phyloP scores from a whole-genome alignment of 2,329 filamentous ascomycete species.

The Cladophialophora psammophila region DNA sequence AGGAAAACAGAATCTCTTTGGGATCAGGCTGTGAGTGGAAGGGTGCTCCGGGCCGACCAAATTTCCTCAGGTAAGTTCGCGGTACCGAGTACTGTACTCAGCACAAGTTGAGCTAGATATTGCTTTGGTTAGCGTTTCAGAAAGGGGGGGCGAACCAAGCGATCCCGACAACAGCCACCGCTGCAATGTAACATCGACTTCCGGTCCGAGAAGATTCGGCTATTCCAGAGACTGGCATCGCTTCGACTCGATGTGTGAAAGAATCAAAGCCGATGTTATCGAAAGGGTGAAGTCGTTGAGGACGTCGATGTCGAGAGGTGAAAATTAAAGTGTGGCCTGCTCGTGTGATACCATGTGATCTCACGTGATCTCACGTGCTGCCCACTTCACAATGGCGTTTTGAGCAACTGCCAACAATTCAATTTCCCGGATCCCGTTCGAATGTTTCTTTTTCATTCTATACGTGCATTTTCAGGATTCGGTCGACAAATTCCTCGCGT shows the following conservation, averaged over 20 bases:
- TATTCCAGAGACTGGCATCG: background rate
- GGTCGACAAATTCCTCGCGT: slow-evolving; percentile 6
- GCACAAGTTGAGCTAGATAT: background rate
- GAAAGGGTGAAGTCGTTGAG: background rate
- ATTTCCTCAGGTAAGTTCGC: background rate
- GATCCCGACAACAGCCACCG: background rate
- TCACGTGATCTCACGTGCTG: background rate
- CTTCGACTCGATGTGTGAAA: background rate
- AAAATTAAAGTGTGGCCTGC: background rate
- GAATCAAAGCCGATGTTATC: background rate
- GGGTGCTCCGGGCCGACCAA: background rate
- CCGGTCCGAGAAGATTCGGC: background rate
- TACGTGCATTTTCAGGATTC: background rate
- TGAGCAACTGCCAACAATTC: slow-evolving; percentile 5
- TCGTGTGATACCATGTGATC: background rate
- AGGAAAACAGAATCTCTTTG: background rate
- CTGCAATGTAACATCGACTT: background rate
- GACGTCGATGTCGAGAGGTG: background rate
- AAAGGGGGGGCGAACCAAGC: background rate
- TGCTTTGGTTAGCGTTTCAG: background rate
- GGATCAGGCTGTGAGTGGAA: background rate
- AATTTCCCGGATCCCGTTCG: slow-evolving; percentile 5
- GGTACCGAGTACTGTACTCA: too few species aligned
- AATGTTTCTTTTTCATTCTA: background rate
- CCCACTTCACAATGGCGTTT: background rate